Evolutionary conservation across 768 basidiomycete species (phyloP).

Genomic region (Leucosporidium scottii): DNA sequence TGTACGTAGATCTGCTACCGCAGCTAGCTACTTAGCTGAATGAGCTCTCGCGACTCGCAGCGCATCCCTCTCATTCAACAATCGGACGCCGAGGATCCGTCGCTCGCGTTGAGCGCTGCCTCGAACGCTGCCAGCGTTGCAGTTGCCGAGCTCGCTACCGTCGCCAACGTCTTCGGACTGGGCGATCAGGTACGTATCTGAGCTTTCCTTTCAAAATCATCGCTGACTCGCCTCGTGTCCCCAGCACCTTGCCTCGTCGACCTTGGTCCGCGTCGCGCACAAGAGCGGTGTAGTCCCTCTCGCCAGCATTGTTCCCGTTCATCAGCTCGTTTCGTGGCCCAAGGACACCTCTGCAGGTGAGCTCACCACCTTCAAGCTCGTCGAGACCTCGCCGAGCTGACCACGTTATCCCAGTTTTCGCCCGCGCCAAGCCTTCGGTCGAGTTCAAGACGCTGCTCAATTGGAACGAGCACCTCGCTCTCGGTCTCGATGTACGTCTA

Average conservation of each 20-base stretch:
- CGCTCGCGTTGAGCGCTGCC: constrained; percentile 3
- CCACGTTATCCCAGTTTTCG: not conserved
- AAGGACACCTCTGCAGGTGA: constrained; percentile 1
- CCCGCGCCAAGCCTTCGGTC: constrained; percentile 17
- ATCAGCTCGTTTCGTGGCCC: constrained; percentile 28
- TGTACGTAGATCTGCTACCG: not conserved
- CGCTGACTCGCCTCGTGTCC: not conserved
- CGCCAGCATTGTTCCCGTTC: constrained; percentile 18
- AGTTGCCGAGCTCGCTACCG: constrained; percentile 19
- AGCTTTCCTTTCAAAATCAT: not conserved
- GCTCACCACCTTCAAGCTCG: not conserved
- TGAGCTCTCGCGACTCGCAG: not conserved
- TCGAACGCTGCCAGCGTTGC: constrained; percentile 18
- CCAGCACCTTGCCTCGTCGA: constrained; percentile 6
- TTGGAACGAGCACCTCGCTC: constrained; percentile 23
- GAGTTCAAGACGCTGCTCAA: constrained; percentile 18
- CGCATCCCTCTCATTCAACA: constrained; percentile 5
- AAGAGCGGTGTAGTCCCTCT: constrained; percentile 16
- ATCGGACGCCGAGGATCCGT: not conserved
- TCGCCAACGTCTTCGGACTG: not conserved
- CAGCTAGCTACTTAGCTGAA: not conserved
- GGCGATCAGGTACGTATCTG: constrained; percentile 2
- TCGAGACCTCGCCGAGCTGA: not conserved
- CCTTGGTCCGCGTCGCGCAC: constrained; percentile 21
- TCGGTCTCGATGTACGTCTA: constrained; percentile 1